Percentiles rank a stretch among this genome's conserved stretches.
Evolutionary conservation across 768 basidiomycete genomes (phyloP).

Genomic region (Rhodotorula toruloides): DNA sequence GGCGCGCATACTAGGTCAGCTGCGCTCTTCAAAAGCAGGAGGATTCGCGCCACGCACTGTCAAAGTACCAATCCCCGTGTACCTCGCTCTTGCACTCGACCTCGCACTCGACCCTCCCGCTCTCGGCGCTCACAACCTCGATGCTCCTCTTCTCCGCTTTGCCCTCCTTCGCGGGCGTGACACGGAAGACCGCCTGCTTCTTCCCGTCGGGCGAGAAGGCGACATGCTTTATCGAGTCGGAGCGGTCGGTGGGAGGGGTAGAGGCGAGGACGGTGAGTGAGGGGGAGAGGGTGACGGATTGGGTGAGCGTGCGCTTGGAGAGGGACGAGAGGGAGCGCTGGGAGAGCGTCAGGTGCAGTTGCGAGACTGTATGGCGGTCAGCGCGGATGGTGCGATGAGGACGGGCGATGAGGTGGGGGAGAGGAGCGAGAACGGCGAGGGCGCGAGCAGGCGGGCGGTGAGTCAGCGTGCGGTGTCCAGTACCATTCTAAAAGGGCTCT

Average conservation of each 20-base stretch:
- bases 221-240: slow-evolving; percentile 39
- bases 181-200: slow-evolving; percentile 53
- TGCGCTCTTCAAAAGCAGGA: background rate
- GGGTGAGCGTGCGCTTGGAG: slow-evolving; percentile 4
- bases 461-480: too few relatives aligned
- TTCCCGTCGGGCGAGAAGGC: slow-evolving; percentile 51
- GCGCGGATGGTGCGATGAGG: too few relatives aligned
- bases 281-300: slow-evolving; percentile 18
- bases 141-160: slow-evolving; percentile 52
- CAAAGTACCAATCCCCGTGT: slow-evolving; percentile 60
- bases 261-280: background rate
- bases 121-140: slow-evolving; percentile 55
- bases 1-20: too few relatives aligned
- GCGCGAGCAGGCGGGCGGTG: too few relatives aligned
- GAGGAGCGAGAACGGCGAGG: too few relatives aligned
- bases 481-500: too few relatives aligned
- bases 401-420: too few relatives aligned
- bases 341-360: slow-evolving; percentile 17
- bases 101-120: slow-evolving; percentile 51
- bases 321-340: slow-evolving; percentile 19
- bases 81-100: slow-evolving; percentile 58
- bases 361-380: too few relatives aligned
- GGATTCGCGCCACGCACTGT: slow-evolving; percentile 50
- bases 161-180: slow-evolving; percentile 38
- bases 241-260: background rate